These are phyloP conservation scores for Tetragonia tetragonoides DNA, from an alignment of 148 eudicot species.

Conservation along the genomic window DNA sequence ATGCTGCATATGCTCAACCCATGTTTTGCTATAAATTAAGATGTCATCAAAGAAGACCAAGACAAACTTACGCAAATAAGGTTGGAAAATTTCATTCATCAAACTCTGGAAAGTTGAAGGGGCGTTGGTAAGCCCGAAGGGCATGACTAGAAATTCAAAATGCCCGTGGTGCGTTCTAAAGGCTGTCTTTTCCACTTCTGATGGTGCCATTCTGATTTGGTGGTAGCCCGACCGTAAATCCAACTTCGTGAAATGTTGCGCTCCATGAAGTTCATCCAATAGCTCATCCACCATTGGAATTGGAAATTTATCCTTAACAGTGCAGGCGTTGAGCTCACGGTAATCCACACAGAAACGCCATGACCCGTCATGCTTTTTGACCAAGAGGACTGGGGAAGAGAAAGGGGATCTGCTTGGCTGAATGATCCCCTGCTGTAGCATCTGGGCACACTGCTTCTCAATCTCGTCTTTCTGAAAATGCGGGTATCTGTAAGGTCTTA, in stretches of 20 bases:
- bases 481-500: not conserved
- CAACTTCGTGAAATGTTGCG: not conserved
- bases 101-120: not conserved
- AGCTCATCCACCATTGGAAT: not conserved
- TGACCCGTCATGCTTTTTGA: not conserved
- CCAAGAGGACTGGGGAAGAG: not conserved
- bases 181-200: not conserved
- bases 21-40: not conserved
- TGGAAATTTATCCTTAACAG: too few species aligned
- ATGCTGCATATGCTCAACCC: not conserved
- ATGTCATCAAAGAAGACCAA: conserved; percentile 6
- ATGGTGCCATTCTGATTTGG: not conserved
- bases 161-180: not conserved
- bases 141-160: conserved; percentile 7
- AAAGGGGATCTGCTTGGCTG: not conserved
- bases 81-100: not conserved
- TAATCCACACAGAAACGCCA: not conserved
- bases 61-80: conserved; percentile 1
- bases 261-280: too few species aligned
- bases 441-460: not conserved
- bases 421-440: not conserved
- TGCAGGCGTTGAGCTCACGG: too few species aligned
- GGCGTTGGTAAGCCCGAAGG: not conserved
- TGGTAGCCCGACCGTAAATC: not conserved
- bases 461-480: not conserved